These are phyloP conservation scores for Penicillium malachiteum DNA, from an alignment of 495 filamentous ascomycete species.

Conservation along the genomic window DNA sequence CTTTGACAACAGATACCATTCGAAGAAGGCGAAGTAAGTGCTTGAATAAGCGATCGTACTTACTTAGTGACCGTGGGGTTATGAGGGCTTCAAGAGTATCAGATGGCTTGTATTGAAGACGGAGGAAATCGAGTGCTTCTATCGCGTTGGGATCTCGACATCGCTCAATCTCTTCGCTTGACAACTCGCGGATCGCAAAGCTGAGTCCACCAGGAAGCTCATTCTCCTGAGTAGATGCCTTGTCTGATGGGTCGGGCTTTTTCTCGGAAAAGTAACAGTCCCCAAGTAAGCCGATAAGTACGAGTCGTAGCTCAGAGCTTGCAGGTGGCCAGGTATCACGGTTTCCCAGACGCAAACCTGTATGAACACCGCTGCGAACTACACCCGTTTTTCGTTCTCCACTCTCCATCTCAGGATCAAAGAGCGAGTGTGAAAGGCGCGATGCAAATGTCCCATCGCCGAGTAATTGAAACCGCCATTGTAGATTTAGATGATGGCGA, in stretches of 20 bases:
- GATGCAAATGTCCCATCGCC: conserved; percentile 81
- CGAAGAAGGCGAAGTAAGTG: conserved; percentile 73
- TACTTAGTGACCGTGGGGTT: conserved; percentile 61
- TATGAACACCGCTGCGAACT: conserved; percentile 64
- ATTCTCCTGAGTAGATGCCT: conserved; percentile 30
- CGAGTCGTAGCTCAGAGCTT: conserved; percentile 84
- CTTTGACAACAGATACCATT: conserved; percentile 74
- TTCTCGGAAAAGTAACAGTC: conserved; percentile 61
- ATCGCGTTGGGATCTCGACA: conserved; percentile 77
- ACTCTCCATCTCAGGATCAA: conserved; percentile 78
- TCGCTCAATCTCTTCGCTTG: conserved; percentile 68
- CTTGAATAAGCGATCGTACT: conserved; percentile 83
- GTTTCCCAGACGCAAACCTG: conserved; percentile 76
- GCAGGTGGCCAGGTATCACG: conserved; percentile 88
- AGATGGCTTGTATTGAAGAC: conserved; percentile 80
- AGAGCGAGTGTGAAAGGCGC: conserved; percentile 77
- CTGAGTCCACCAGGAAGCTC: conserved; percentile 78
- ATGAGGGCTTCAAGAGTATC: conserved; percentile 70
- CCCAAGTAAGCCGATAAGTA: conserved; percentile 79
- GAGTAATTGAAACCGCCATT: conserved; percentile 78
- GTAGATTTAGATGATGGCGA: conserved; percentile 71
- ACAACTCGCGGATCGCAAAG: conserved; percentile 83
- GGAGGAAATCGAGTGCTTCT: conserved; percentile 87
- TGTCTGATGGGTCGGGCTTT: conserved; percentile 16
- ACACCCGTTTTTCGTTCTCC: conserved; percentile 71